Evolutionary conservation across 2,329 filamentous ascomycete species (phyloP), one percentile per base, ranked within the genome.

Genomic region (Pestalotiopsis sp.): DNA sequence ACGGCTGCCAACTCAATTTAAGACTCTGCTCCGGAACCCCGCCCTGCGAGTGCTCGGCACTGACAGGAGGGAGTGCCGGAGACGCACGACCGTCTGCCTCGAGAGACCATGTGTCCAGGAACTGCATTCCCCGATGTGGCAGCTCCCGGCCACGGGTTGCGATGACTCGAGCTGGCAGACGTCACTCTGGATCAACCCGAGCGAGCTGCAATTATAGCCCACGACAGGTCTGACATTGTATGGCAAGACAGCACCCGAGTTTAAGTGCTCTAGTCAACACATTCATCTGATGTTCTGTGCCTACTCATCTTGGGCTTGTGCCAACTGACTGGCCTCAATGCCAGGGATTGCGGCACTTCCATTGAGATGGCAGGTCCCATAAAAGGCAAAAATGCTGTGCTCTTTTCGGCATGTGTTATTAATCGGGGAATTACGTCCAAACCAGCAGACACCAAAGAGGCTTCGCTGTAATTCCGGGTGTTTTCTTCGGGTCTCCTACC

Each of bases 1-100:
- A 36, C 61, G n/a, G 59, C 39, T 64, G 61, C 39, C 61, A 64
- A 64, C 61, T 64, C 49, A 64, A 64, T 64, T 64, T 64, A 64
- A 49, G 39, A 31, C 36, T 45, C 36, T 38, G n/a, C 14, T 36
- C n/a, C 36, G 27, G 23, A 63, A 49, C 61, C 61, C 38, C 61
- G 38, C 59, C 59, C 17, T 59, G 23, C 23, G 57, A 27, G n/a
- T 62, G 38, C 59, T 39, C n/a, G 59, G 36, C n/a, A 62, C 59
- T 62, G 27, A 20, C 25, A 36, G 25, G 7, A 59, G 25, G 20
- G 45, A n/a, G 20, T 36, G 57, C 57, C 36, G 13, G 59, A 62
- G n/a, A 20, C 14, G n/a, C 25, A 36, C 25, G 38, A 20, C 25
- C 59, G 59, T 20, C 59, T 39, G 31, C 27, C 59, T 39, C 13